A percentile compares a stretch with the other conserved stretches of the same genome.
Evolutionary conservation across 768 basidiomycete species (phyloP).

Genomic region (Tricholoma matsutake): DNA sequence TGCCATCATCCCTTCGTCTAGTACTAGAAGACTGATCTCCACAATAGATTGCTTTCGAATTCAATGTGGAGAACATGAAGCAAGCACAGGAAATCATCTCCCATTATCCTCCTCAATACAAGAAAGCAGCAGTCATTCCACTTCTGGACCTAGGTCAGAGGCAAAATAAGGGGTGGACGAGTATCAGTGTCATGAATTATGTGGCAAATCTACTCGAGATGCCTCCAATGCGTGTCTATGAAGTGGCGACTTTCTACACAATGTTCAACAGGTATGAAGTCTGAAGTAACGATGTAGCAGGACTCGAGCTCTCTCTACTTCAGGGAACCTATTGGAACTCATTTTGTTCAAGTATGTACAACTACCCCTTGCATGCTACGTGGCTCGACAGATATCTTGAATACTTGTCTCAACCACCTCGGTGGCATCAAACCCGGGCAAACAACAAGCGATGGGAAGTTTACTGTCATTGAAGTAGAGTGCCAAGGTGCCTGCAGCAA

Average conservation of each 20-base stretch:
- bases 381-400: slow-evolving; percentile 87
- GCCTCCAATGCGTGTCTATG: slow-evolving; percentile 98
- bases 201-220: slow-evolving; percentile 91
- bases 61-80: slow-evolving; percentile 77
- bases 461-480: slow-evolving; percentile 97
- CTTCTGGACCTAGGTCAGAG: slow-evolving; percentile 94
- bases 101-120: slow-evolving; percentile 95
- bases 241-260: slow-evolving; percentile 99
- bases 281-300: background rate
- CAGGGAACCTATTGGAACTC: slow-evolving; percentile 89
- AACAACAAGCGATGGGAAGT: slow-evolving; percentile 95
- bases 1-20: slow-evolving; percentile 8
- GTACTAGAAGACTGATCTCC: background rate
- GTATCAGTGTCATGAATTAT: slow-evolving; percentile 98
- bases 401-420: slow-evolving; percentile 80
- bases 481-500: slow-evolving; percentile 99
- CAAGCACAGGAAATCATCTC: slow-evolving; percentile 86
- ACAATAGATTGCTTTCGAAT: slow-evolving; percentile 84
- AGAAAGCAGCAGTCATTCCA: slow-evolving; percentile 97
- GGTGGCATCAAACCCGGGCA: slow-evolving; percentile 83
- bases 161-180: slow-evolving; percentile 98
- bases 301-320: background rate
- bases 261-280: slow-evolving; percentile 94
- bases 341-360: slow-evolving; percentile 98
- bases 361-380: slow-evolving; percentile 97